These are phyloP conservation scores for Nigrospora oryzae DNA, from an alignment of 2,329 filamentous ascomycete species.

Conservation along the genomic window DNA sequence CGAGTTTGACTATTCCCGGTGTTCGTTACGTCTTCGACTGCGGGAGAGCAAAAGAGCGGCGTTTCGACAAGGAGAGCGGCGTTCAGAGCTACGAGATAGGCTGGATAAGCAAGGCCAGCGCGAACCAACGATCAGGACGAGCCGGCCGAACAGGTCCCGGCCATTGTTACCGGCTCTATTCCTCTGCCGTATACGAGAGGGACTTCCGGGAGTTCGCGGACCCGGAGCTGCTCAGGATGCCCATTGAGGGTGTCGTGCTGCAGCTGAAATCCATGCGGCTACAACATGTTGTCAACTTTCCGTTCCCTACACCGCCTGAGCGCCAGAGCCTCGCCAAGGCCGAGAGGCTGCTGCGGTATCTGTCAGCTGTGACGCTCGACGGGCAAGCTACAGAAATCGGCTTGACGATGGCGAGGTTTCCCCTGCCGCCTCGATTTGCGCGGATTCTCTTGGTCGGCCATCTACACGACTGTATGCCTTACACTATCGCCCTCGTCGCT, in stretches of 20 bases:
- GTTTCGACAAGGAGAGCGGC: constrained; percentile 78
- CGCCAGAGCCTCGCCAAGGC: constrained; percentile 68
- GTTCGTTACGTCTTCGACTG: constrained; percentile 95
- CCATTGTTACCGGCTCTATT: constrained; percentile 92
- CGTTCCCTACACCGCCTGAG: constrained; percentile 87
- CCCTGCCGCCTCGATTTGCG: constrained; percentile 81
- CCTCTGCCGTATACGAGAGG: constrained; percentile 84
- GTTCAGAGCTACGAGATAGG: constrained; percentile 93
- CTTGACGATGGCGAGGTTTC: constrained; percentile 77
- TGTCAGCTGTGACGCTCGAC: constrained; percentile 66
- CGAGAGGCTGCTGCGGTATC: constrained; percentile 76
- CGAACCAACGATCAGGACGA: constrained; percentile 83
- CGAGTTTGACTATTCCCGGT: constrained; percentile 90
- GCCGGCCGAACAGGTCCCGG: constrained; percentile 92
- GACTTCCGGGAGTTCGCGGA: constrained; percentile 81
- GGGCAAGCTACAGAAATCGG: constrained; percentile 76
- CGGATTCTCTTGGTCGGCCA: constrained; percentile 88
- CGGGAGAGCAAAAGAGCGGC: constrained; percentile 84
- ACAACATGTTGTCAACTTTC: constrained; percentile 85
- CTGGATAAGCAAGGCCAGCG: constrained; percentile 97
- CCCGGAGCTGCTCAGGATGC: constrained; percentile 83
- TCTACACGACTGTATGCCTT: constrained; percentile 71
- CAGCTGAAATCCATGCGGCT: constrained; percentile 94
- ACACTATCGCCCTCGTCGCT: constrained; percentile 82
- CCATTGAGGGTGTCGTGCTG: constrained; percentile 85